Conservation (phyloP, 768 basidiomycete species). For the Crassisporium funariophilum region DNA sequence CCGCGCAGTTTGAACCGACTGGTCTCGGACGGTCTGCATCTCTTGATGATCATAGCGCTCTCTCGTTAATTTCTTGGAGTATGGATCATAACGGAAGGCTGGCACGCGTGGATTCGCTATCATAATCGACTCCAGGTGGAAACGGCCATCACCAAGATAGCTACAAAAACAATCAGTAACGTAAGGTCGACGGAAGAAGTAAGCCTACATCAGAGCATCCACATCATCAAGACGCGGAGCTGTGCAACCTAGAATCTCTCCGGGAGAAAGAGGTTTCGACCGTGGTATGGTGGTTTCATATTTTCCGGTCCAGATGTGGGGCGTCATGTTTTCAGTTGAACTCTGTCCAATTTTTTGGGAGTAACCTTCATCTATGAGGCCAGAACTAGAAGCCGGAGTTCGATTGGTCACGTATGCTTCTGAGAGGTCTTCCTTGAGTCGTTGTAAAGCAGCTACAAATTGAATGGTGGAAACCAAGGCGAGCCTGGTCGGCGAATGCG, state of each 20-base stretch:
- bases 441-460: conserved; percentile 91
- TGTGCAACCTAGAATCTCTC: conserved; percentile 96
- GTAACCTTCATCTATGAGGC: conserved; percentile 11
- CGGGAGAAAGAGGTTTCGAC: conserved; percentile 91
- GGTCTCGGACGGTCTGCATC: conserved; percentile 76
- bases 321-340: conserved; percentile 4
- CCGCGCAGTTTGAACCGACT: conserved; percentile 76
- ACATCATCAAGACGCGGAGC: conserved; percentile 78
- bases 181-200: conserved; percentile 2
- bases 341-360: not conserved
- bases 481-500: conserved; percentile 59
- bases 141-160: conserved; percentile 96
- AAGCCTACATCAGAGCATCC: conserved; percentile 86
- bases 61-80: conserved; percentile 94
- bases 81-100: conserved; percentile 97
- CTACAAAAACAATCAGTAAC: conserved; percentile 39
- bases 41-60: conserved; percentile 89
- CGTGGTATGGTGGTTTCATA: conserved; percentile 82
- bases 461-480: conserved; percentile 98
- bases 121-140: conserved; percentile 99
- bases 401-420: conserved; percentile 32
- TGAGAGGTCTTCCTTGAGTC: conserved; percentile 77
- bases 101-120: conserved; percentile 96
- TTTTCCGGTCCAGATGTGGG: conserved; percentile 52
- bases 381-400: conserved; percentile 10